phyloP scores from a whole-genome alignment of 257 asterid genomes.

The Ligustrum vulgare region DNA sequence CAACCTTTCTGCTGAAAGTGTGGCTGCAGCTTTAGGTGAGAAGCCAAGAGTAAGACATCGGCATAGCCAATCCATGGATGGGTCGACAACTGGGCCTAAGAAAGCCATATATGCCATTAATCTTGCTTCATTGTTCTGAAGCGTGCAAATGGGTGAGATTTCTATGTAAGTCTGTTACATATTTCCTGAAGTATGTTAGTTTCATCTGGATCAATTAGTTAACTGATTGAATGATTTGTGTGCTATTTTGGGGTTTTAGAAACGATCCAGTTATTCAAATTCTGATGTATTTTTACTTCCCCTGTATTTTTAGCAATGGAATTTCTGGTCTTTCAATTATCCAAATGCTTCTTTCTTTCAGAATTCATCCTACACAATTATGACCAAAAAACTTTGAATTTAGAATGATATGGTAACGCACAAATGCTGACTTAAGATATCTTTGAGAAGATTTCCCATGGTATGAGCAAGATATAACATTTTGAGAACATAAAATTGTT shows the following conservation, averaged over 20 bases:
- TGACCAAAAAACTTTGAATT: not conserved
- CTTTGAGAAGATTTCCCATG: not conserved
- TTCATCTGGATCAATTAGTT: not conserved
- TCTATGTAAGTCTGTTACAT: conserved; percentile 9
- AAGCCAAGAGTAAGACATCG: too few relatives aligned
- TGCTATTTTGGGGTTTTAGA: not conserved
- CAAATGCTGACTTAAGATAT: not conserved
- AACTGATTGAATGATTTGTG: not conserved
- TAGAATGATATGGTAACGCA: too few relatives aligned
- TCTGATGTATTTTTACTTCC: not conserved
- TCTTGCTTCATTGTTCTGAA: conserved; percentile 94
- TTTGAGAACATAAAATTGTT: too few relatives aligned
- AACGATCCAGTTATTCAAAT: not conserved
- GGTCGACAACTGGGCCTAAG: too few relatives aligned
- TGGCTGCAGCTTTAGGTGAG: too few relatives aligned
- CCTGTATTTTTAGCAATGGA: too few relatives aligned
- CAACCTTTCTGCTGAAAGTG: too few relatives aligned
- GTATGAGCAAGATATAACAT: not conserved
- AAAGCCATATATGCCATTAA: conserved; percentile 90
- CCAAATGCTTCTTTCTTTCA: too few relatives aligned
- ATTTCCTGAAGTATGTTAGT: not conserved
- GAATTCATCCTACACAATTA: too few relatives aligned
- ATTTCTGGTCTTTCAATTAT: too few relatives aligned
- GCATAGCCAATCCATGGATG: too few relatives aligned
- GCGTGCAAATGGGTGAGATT: conserved; percentile 84